Percentiles rank a stretch among this genome's conserved stretches.
Evolutionary conservation across 2,329 filamentous ascomycete species (phyloP).

Genomic region (Eutypella sp.): DNA sequence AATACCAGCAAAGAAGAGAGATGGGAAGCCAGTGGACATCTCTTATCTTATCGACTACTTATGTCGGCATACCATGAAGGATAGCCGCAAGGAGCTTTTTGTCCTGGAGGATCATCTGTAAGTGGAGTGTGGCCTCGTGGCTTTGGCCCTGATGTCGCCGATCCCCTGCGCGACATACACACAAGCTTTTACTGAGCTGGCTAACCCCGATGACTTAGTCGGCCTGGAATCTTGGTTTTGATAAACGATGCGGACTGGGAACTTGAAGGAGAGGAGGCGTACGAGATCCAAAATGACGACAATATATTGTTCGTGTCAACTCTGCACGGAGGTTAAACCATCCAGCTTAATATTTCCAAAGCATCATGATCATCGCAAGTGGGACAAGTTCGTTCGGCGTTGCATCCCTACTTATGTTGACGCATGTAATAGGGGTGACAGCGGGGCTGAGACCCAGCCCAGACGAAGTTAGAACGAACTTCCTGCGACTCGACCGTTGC

Average conservation of each 20-base stretch:
- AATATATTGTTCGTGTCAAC: constrained; percentile 96
- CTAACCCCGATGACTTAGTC: constrained; percentile 47
- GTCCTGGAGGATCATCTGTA: constrained; percentile 85
- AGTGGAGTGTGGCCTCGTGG: no score
- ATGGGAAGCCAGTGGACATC: constrained; percentile 61
- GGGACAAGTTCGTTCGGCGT: no score
- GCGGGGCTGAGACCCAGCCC: no score
- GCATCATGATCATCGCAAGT: no score
- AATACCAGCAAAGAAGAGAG: constrained; percentile 58
- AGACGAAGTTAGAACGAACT: no score
- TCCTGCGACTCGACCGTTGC: no score
- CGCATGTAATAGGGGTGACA: no score
- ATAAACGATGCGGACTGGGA: constrained; percentile 99
- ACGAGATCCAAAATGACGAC: constrained; percentile 76
- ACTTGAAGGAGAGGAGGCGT: constrained; percentile 88
- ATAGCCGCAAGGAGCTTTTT: constrained; percentile 81
- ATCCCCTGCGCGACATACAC: no score
- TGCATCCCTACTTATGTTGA: no score
- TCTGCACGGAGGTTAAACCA: constrained; percentile 85
- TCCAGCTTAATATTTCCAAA: no score
- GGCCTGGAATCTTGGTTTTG: constrained; percentile 89
- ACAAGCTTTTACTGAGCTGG: neutral
- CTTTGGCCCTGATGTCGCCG: no score
- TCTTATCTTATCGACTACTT: constrained; percentile 74
- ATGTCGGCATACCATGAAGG: constrained; percentile 77